These are phyloP conservation scores for Maudiozyma bulderi DNA, from an alignment of 805 yeast genomes.

Conservation along the genomic window DNA sequence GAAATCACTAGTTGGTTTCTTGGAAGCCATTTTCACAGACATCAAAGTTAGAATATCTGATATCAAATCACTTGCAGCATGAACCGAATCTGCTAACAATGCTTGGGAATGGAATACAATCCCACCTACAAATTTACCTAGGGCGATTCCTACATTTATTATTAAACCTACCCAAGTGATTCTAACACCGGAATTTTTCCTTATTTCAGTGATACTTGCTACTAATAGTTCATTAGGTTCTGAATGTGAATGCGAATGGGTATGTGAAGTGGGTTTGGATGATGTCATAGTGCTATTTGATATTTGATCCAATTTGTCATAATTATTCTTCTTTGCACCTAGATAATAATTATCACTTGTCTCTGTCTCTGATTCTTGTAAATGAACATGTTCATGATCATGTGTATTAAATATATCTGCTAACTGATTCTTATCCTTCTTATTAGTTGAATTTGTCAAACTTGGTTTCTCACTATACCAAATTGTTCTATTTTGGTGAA, in stretches of 20 bases:
- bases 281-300: no score
- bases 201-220: conserved; percentile 35
- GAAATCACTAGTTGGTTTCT: conserved; percentile 46
- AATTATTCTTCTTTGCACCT: conserved; percentile 18
- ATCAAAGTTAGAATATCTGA: conserved; percentile 84
- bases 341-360: conserved; percentile 32
- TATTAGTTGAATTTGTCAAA: neutral
- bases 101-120: conserved; percentile 90
- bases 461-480: neutral
- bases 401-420: conserved; percentile 11
- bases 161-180: conserved; percentile 87
- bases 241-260: conserved; percentile 30
- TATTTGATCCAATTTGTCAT: conserved; percentile 1
- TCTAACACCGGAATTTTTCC: conserved; percentile 74
- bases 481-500: neutral
- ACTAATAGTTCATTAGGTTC: conserved; percentile 28
- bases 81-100: conserved; percentile 87
- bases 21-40: conserved; percentile 70
- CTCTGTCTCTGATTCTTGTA: conserved; percentile 36
- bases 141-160: conserved; percentile 78
- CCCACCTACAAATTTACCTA: conserved; percentile 83
- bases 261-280: conserved; percentile 6
- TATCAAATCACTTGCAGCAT: conserved; percentile 81
- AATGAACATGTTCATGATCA: conserved; percentile 32
- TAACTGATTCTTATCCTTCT: conserved; percentile 1